Base-by-base conservation (phyloP, 176 grass and related monocot genomes). In the Luzula sylvatica region DNA sequence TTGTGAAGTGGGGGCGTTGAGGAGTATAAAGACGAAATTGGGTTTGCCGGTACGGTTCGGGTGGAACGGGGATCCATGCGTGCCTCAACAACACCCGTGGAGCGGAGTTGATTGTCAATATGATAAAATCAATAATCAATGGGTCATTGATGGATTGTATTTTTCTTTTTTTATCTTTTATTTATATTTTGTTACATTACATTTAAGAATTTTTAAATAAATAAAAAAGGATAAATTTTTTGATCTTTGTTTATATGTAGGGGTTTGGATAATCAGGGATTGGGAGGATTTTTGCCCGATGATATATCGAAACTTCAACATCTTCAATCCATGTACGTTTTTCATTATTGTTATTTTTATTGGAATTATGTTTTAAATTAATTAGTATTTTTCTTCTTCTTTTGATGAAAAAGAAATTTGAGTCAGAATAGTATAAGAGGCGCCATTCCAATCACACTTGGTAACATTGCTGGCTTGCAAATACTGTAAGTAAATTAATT, bases 81-180 rank as follows among this genome's bases (percentile, higher is more conserved):
- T 98, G 71, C 86, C 92, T 38, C 92, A 90, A 49, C 86, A 90
- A 30, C 92, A 98, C 80, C 92, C 86, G 26, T 98, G 92, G 92
- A 87, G 81, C 35, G 92, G 86, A 69, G 77, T 98, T 47, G 81
- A 98, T 38, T 98, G 92, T 62, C 86, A 87, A 13, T 83, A 82
- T 77, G 86, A 98, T 27, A 42, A 39, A 38, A 79, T 65, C 54
- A 65, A 76, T 52, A 72, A 56, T 22, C 50, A 77, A 42, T 98
- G 86, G 86, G 48, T 87, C 56, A 87, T 98, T 47, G 81, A 90
- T 74, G 92, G 92, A 71, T 46, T 98, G 92, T 90, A 98, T 16
- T 77, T 69, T 74, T 56, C 71, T 65, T 72, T 74, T 61, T 74
- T 65, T 72, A 94, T 11, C 71, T 78, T 60, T 29, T 16, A 49